Evolutionary conservation across 2,329 filamentous ascomycete species (phyloP).

Genomic region (Alternaria hordeiaustralica): DNA sequence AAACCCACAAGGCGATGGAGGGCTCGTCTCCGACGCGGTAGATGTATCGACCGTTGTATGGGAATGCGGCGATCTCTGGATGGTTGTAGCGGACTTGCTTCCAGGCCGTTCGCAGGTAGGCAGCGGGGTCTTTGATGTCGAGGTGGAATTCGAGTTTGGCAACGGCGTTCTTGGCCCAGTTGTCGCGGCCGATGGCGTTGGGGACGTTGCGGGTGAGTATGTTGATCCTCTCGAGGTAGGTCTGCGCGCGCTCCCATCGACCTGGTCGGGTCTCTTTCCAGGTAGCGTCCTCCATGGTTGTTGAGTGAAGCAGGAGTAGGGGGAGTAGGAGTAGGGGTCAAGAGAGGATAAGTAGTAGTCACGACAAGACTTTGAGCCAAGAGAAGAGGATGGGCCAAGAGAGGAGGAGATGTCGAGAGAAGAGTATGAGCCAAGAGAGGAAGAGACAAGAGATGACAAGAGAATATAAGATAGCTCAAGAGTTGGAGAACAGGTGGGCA

Average conservation of each 20-base stretch:
- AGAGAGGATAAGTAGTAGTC: not conserved
- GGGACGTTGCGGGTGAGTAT: slow-evolving; percentile 31
- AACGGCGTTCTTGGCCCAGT: slow-evolving; percentile 35
- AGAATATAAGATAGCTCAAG: not conserved
- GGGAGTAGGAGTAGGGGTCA: not conserved
- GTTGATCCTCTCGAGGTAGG: slow-evolving; percentile 30
- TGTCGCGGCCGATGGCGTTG: slow-evolving; percentile 32
- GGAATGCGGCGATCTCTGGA: slow-evolving; percentile 34
- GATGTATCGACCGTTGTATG: slow-evolving; percentile 30
- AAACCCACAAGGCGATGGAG: slow-evolving; percentile 30
- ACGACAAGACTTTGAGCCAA: not conserved
- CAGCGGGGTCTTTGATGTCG: slow-evolving; percentile 23
- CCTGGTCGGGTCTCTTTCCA: slow-evolving; percentile 35
- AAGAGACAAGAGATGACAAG: not conserved
- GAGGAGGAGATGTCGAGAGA: not conserved
- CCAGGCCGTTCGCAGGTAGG: slow-evolving; percentile 27
- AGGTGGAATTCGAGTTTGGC: slow-evolving; percentile 32
- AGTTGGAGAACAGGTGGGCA: not conserved
- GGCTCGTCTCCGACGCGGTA: slow-evolving; percentile 30
- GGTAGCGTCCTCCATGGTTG: slow-evolving; percentile 9
- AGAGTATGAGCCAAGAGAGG: not conserved
- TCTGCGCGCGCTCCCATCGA: slow-evolving; percentile 33
- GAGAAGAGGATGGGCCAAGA: not conserved
- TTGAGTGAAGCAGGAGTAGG: not conserved
- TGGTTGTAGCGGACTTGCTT: slow-evolving; percentile 37